Evolutionary conservation across 768 basidiomycete species (phyloP).

Genomic region (Scleroderma bovista): DNA sequence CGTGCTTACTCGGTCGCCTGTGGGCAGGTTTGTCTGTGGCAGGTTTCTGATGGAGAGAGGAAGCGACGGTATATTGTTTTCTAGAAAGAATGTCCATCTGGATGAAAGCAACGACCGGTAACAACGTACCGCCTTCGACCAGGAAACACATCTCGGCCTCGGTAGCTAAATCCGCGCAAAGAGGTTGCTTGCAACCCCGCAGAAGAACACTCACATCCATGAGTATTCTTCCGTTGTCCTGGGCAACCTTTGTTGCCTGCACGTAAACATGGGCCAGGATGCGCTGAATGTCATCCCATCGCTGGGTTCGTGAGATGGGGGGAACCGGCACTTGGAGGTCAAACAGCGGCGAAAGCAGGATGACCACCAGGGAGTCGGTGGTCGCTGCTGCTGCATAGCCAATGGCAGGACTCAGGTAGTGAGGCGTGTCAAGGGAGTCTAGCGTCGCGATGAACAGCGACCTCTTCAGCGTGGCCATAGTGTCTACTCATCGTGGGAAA

Average conservation of each 20-base stretch:
- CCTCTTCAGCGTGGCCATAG: no score
- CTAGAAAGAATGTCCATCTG: constrained; percentile 19
- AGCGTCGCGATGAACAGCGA: constrained; percentile 53
- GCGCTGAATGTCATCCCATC: constrained; percentile 66
- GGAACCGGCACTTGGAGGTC: constrained; percentile 20
- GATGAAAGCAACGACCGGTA: constrained; percentile 3
- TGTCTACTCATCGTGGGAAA: no score
- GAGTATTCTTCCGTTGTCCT: constrained; percentile 59
- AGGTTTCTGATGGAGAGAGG: constrained; percentile 37
- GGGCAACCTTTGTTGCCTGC: constrained; percentile 72
- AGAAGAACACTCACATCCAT: constrained; percentile 78
- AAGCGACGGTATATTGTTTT: constrained; percentile 37
- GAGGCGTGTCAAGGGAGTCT: constrained; percentile 44
- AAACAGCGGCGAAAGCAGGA: constrained; percentile 63
- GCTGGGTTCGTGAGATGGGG: constrained; percentile 35
- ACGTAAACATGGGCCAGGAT: constrained; percentile 83
- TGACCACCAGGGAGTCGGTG: constrained; percentile 47
- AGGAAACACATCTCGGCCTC: constrained; percentile 39
- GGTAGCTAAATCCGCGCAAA: constrained; percentile 32
- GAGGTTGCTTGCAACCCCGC: constrained; percentile 44
- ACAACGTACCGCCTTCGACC: constrained; percentile 40
- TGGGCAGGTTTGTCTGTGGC: constrained; percentile 21
- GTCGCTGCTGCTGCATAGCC: constrained; percentile 41
- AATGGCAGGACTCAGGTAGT: constrained; percentile 53
- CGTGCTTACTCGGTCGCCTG: constrained; percentile 9